Conservation (phyloP, 495 filamentous ascomycete species). For the Barbatosphaeria neglecta region DNA sequence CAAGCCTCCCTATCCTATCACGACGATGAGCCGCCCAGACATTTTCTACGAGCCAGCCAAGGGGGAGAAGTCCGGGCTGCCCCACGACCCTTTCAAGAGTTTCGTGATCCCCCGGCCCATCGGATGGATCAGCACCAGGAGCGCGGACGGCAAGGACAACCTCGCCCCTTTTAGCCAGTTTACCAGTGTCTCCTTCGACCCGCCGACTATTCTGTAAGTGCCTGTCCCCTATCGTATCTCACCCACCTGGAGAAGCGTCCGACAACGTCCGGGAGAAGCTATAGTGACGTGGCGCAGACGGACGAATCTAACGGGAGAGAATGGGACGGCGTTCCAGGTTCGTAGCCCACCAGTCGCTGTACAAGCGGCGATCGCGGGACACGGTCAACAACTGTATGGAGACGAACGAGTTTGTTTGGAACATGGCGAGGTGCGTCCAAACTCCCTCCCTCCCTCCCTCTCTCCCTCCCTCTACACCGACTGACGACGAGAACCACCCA, state of each 20-base stretch:
- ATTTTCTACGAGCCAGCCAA: background rate
- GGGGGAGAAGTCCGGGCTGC: slow-evolving; percentile 12
- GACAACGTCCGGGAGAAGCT: too few relatives aligned
- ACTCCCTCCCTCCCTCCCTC: background rate
- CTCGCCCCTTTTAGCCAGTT: slow-evolving; percentile 14
- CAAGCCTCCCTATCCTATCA: background rate
- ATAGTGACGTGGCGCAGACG: too few relatives aligned
- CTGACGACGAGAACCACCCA: background rate
- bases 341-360: background rate
- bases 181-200: slow-evolving; percentile 12
- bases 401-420: background rate
- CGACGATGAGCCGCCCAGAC: background rate
- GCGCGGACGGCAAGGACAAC: slow-evolving; percentile 10
- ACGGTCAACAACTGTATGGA: background rate
- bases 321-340: too few relatives aligned
- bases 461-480: background rate
- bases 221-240: background rate
- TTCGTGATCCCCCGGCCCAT: slow-evolving; percentile 33
- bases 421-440: background rate
- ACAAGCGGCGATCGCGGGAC: background rate
- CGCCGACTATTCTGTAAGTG: slow-evolving; percentile 8
- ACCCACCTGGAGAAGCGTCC: too few relatives aligned
- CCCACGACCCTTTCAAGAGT: slow-evolving; percentile 34
- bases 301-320: too few relatives aligned
- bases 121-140: slow-evolving; percentile 34